Conservation (phyloP, 495 filamentous ascomycete genomes). For the Aspergillus cavernicola region DNA sequence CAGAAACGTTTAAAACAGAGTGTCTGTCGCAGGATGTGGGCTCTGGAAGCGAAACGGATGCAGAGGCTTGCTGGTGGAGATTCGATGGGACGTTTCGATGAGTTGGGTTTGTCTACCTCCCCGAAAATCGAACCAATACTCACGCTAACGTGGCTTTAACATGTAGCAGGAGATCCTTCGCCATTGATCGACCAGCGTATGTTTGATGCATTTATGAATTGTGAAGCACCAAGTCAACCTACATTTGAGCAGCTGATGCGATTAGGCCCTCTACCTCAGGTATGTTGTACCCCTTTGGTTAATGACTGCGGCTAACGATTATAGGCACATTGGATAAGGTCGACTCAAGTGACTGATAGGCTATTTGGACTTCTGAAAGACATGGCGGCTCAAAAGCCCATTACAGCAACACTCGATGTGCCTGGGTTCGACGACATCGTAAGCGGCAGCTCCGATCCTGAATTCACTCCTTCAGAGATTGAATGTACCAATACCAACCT, state of each 20-base stretch:
- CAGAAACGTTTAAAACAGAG: constrained; percentile 35
- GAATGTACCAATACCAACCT: constrained; percentile 30
- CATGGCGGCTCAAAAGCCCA: constrained; percentile 33
- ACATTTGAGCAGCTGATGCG: constrained; percentile 42
- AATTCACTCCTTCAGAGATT: constrained; percentile 35
- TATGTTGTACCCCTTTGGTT: constrained; percentile 18
- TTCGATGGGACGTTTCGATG: constrained; percentile 30
- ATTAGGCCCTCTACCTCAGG: constrained; percentile 38
- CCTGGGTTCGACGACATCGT: constrained; percentile 27
- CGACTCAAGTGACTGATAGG: constrained; percentile 32
- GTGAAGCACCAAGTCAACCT: constrained; percentile 35
- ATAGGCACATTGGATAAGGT: constrained; percentile 39
- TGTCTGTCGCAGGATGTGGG: constrained; percentile 40
- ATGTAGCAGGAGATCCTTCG: constrained; percentile 30
- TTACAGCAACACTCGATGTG: constrained; percentile 24
- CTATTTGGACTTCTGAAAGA: constrained; percentile 33
- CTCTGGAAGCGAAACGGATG: constrained; percentile 36
- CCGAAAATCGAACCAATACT: not conserved
- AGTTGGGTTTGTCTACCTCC: constrained; percentile 30
- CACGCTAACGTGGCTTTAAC: constrained; percentile 5
- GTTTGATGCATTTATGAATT: constrained; percentile 44
- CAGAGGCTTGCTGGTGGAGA: constrained; percentile 42
- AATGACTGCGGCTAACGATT: not conserved
- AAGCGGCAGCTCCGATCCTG: constrained; percentile 20
- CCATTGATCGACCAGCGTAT: constrained; percentile 30